phyloP scores from a whole-genome alignment of 1,139 yeast genomes.

The Arxiozyma slooffiae region DNA sequence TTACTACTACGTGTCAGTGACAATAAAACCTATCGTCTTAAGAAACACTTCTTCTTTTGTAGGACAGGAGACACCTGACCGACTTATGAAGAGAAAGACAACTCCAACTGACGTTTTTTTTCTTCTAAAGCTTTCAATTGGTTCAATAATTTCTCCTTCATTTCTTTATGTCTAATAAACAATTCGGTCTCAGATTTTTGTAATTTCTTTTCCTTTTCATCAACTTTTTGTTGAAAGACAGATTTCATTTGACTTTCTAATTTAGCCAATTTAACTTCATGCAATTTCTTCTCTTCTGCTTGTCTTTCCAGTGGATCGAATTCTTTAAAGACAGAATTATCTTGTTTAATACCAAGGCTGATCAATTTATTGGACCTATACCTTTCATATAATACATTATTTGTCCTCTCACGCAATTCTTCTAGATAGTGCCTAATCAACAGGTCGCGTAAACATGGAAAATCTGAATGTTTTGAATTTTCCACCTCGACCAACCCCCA shows the following conservation, averaged over 20 bases:
- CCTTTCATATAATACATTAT: constrained; percentile 68
- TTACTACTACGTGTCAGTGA: too few species aligned
- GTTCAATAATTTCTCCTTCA: constrained; percentile 86
- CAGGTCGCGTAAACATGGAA: constrained; percentile 79
- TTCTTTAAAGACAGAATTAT: constrained; percentile 80
- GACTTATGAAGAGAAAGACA: constrained; percentile 37
- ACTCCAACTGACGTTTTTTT: constrained; percentile 76
- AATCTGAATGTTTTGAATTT: constrained; percentile 90
- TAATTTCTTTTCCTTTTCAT: constrained; percentile 93
- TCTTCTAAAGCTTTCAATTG: constrained; percentile 87
- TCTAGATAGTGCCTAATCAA: constrained; percentile 85
- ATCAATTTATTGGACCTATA: constrained; percentile 78
- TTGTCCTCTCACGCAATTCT: constrained; percentile 83
- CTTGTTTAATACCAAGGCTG: constrained; percentile 86
- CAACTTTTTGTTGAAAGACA: constrained; percentile 92
- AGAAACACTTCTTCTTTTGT: constrained; percentile 50
- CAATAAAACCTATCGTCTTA: too few species aligned
- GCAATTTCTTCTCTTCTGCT: constrained; percentile 87
- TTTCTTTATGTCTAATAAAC: constrained; percentile 89
- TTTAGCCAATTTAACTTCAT: constrained; percentile 86
- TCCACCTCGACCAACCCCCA: constrained; percentile 98
- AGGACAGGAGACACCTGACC: constrained; percentile 37
- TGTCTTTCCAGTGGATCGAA: constrained; percentile 89
- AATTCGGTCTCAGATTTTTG: constrained; percentile 96
- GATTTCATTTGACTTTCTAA: constrained; percentile 96